Conservation (phyloP, 306 rosid genomes). For the Geum urbanum region DNA sequence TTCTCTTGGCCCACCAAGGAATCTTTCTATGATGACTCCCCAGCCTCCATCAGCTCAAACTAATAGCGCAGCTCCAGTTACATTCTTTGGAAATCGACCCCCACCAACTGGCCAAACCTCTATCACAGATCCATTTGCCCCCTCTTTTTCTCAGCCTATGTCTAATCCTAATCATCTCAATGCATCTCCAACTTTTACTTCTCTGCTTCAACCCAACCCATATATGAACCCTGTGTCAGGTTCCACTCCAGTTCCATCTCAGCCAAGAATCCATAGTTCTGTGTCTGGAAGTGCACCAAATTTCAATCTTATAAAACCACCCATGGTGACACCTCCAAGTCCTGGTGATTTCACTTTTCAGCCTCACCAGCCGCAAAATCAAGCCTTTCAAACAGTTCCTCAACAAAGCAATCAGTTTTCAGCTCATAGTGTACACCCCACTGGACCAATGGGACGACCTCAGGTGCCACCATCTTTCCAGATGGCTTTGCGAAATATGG, state of each 20-base stretch:
- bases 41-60: slow-evolving; percentile 43
- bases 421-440: slow-evolving; percentile 28
- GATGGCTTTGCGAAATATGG: slow-evolving; percentile 32
- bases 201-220: slow-evolving; percentile 26
- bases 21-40: slow-evolving; percentile 34
- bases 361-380: slow-evolving; percentile 42
- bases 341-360: slow-evolving; percentile 69
- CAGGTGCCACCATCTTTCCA: slow-evolving; percentile 44
- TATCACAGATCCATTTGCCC: slow-evolving; percentile 16
- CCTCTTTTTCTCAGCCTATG: slow-evolving; percentile 48
- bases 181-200: slow-evolving; percentile 26
- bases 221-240: slow-evolving; percentile 27
- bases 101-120: slow-evolving; percentile 38
- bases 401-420: slow-evolving; percentile 41
- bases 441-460: slow-evolving; percentile 29
- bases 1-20: slow-evolving; percentile 47
- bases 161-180: slow-evolving; percentile 21
- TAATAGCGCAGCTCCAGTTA: slow-evolving; percentile 41
- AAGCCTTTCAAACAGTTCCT: slow-evolving; percentile 42
- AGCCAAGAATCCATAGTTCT: slow-evolving; percentile 49
- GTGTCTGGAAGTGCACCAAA: slow-evolving; percentile 35
- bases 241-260: slow-evolving; percentile 37
- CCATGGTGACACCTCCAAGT: slow-evolving; percentile 34
- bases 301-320: slow-evolving; percentile 38
- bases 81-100: slow-evolving; percentile 38